phyloP scores from a whole-genome alignment of 23 red algal genomes.

The Gracilaria domingensis region DNA sequence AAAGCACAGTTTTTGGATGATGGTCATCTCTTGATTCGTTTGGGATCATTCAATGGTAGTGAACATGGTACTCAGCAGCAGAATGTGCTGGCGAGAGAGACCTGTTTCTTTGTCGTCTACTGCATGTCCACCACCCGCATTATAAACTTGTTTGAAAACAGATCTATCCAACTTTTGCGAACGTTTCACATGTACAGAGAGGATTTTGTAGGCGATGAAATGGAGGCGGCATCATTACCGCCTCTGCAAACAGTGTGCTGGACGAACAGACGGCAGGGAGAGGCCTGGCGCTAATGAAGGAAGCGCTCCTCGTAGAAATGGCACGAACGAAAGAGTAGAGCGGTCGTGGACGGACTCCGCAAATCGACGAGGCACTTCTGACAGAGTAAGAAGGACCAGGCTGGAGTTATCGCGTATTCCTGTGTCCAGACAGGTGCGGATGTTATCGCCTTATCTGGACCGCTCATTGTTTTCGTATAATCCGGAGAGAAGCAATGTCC shows the following conservation, averaged over 20 bases:
- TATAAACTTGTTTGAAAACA: conserved; percentile 69
- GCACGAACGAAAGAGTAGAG: not conserved
- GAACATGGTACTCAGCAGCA: not conserved
- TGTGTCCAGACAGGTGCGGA: conserved; percentile 55
- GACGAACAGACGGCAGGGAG: not conserved
- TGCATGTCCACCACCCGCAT: conserved; percentile 60
- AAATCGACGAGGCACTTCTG: not conserved
- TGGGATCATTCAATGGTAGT: conserved; percentile 59
- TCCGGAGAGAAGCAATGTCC: conserved; percentile 51
- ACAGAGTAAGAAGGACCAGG: conserved; percentile 13
- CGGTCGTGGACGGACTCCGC: not conserved
- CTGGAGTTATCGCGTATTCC: conserved; percentile 60
- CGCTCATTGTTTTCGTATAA: conserved; percentile 81
- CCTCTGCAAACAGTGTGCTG: conserved; percentile 6
- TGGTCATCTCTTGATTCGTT: conserved; percentile 69
- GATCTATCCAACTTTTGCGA: conserved; percentile 43
- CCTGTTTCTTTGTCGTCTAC: conserved; percentile 74
- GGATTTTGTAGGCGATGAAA: conserved; percentile 41
- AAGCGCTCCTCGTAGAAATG: not conserved
- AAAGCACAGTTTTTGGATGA: conserved; percentile 87
- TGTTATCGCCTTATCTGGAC: conserved; percentile 78
- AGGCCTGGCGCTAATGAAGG: not conserved
- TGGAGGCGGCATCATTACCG: conserved; percentile 29
- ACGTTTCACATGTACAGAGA: conserved; percentile 44
- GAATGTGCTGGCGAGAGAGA: conserved; percentile 4